Base-by-base conservation (phyloP, 345 rosid species). In the Geranium rotundifolium region DNA sequence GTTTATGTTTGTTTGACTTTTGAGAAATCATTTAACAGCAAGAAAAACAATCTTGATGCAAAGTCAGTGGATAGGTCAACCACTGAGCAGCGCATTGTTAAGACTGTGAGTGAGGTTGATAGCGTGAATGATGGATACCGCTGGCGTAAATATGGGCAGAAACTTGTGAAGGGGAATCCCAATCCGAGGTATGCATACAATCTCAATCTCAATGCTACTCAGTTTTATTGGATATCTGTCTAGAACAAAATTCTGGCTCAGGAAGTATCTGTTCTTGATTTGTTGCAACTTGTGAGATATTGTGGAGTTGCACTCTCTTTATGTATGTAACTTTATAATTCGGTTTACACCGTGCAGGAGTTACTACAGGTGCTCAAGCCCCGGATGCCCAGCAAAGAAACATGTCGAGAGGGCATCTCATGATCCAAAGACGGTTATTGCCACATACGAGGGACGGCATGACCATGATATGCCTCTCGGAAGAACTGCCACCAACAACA, bases 131-230 rank as follows among this genome's bases (percentile, higher is more conserved):
- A 92, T 80, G 97, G 97, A 37, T 90, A 84, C 66, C 91, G 97
- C 31, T 92, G 99, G 99, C 99, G 97, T 63, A 92, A 92, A 77
- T 92, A 92, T 75, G 99, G 99, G 67, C 99, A 89, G 78, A 92
- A 92, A 75, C 64, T 89, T 65, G 96, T 92, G 61, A 92, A 92
- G 82, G 97, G 99, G 68, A 92, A 86, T 67, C 91, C 95, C 34
- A 81, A 92, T 79, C 99, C 99, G 37, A 89, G 99, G 99, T 87
- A 71, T 46, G 52, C 12, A 3, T 46, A 10, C 52, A 46, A 12
- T 34, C 37, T 31, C 7, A 31, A 31, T 41, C 50, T 41, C 10
- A 41, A 41, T 3, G 14, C 14, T 41, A 41, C 50, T 41, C 12
- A 41, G 50, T 12, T 34, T 8, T 34, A 34, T 34, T 4, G 41